Evolutionary conservation across 2,329 filamentous ascomycete genomes (phyloP), one percentile per base, ranked within the genome.

Genomic region (Neofusicoccum kwambonambiense): DNA sequence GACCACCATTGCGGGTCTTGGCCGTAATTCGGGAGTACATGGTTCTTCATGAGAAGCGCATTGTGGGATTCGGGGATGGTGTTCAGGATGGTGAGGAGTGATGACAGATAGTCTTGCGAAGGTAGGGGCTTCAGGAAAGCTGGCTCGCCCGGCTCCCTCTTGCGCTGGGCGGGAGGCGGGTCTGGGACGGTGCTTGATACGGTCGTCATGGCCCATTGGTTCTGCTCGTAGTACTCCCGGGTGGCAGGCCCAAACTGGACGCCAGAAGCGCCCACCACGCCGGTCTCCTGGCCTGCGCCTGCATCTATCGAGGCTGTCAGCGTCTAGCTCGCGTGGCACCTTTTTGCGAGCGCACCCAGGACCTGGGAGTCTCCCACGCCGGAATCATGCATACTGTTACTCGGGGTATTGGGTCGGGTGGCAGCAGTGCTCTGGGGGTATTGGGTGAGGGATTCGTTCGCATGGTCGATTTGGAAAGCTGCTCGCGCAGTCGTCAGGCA

Each of bases 1-100:
- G 83, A 84, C 87, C 87, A 89, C 87, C 87, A 89, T 11, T 86
- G 82, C 1, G 78, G 69, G 65, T 87, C 82, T 62, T 82, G 73
- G 49, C 84, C 85, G 69, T 89, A 89, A 65, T 83, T 78, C 2
- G 52, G 45, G 5, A 61, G 47, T 13, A 45, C 5, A 27, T 65
- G 63, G 3, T 35, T 31, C 42, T 65, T 65, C 45, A 65, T 37
- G 22, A 89, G 73, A 9, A 89, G 77, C 8, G 83, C 82, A 70
- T 88, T 85, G 64, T 86, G 80, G 19, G 83, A 84, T 35, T 84
- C 75, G 3, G 87, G 86, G 64, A 89, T 87, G 19, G 83, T 80
- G 70, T 87, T 85, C n/a, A 87, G 79, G 65, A 89, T 87, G 4
- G 86, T 87, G 49, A 89, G 70, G 19, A 88, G 76, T 3, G 82